A percentile compares a stretch with the other conserved stretches of the same genome.
These are phyloP conservation scores for Vitis rotundifolia DNA, from an alignment of 164 flowering plant genomes.

Conservation along the genomic window DNA sequence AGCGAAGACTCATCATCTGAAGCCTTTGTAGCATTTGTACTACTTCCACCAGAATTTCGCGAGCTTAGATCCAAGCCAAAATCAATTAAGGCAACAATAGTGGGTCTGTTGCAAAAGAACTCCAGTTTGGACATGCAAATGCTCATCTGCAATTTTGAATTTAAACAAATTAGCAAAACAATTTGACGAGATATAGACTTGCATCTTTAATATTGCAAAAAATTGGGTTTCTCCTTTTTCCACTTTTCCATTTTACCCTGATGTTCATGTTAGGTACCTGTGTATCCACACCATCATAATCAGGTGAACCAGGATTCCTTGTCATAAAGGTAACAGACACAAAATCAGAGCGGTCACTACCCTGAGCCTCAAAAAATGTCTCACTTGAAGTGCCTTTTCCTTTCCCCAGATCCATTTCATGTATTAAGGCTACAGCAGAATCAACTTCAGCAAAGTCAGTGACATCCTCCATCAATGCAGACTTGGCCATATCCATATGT, in stretches of 20 bases:
- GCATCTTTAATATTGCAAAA: not conserved
- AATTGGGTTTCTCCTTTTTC: too few relatives aligned
- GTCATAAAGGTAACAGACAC: conserved; percentile 66
- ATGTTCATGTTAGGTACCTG: conserved; percentile 55
- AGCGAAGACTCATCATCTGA: conserved; percentile 27
- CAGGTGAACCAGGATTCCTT: conserved; percentile 63
- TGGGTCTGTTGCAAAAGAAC: conserved; percentile 90
- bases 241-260: not conserved
- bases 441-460: conserved; percentile 24
- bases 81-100: conserved; percentile 88
- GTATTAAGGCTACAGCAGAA: conserved; percentile 35
- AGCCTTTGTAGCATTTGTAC: conserved; percentile 9
- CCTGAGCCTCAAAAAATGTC: conserved; percentile 75
- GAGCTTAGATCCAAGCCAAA: conserved; percentile 79
- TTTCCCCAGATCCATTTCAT: conserved; percentile 40
- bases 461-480: conserved; percentile 13
- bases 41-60: conserved; percentile 22
- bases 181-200: not conserved
- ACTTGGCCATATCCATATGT: conserved; percentile 22
- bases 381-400: conserved; percentile 47
- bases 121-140: conserved; percentile 92
- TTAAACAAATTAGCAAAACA: conserved; percentile 4
- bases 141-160: conserved; percentile 66
- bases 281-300: conserved; percentile 85
- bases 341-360: conserved; percentile 68